Base-by-base conservation (phyloP, 768 basidiomycete species). In the Heimioporus sp. region DNA sequence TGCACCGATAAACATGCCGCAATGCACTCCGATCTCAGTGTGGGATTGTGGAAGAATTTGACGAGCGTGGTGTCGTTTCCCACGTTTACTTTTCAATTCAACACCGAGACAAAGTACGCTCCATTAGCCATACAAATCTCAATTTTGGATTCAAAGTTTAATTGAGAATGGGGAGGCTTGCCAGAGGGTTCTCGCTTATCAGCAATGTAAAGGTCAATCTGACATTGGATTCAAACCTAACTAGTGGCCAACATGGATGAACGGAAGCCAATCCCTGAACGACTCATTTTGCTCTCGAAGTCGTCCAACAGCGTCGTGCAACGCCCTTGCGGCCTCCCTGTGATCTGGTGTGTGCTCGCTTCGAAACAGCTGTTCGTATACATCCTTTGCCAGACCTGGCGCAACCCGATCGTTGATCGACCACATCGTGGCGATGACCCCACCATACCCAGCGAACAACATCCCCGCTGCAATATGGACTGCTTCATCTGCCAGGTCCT, bases 371-470 rank as follows among this genome's bases (percentile, higher is more conserved):
- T 47, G 37, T 10, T 38, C 49, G 17, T 76, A 76, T 21, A 77
- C 66, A 7, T 58, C 54, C 20, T 54, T 52, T 10, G 72, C 65
- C 47, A 77, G 54, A 4, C 41, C 8, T 6, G 73, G 70, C 2
- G 68, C 76, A 51, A 72, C 66, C 0, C 55, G 49, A 49, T 79
- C 77, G 16, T 52, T 54, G 36, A 76, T 72, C 10, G 67, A 67
- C 76, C 76, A 77, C 72, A 78, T 66, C 17, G 77, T 78, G 4
- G 62, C 76, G 17, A 78, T 61, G 3, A 72, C 73, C 10, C 65
- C 59, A 16, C 42, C 38, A 46, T 61, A 71, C 0, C 70, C 70
- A 0, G 60, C 59, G 15, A 65, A 50, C 19, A 73, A 51, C 70
- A 79, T 72, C 7, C 71, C 75, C 3, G 70, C 73, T 0, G 78